Evolutionary conservation across 345 rosid species (phyloP).

Genomic region (Viola odorata): DNA sequence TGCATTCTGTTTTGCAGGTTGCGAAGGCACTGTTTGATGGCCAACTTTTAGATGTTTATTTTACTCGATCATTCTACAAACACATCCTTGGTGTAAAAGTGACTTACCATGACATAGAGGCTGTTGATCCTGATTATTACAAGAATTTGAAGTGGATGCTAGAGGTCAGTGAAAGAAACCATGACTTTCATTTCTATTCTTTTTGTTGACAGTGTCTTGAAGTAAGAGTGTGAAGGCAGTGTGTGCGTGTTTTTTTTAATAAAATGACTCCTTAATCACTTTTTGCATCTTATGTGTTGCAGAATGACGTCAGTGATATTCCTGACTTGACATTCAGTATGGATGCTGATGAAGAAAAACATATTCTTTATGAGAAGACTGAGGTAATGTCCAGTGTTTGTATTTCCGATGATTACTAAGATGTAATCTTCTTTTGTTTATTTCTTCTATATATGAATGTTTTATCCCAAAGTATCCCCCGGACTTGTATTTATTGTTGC

Average conservation of each 20-base stretch:
- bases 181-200: background rate
- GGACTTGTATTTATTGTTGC: background rate
- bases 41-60: conserved; percentile 94
- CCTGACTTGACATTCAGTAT: conserved; percentile 93
- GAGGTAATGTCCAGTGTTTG: conserved; percentile 43
- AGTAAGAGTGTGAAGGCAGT: no score
- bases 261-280: conserved; percentile 1
- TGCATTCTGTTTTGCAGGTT: conserved; percentile 45
- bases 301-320: conserved; percentile 85
- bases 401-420: background rate
- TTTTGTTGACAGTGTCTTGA: background rate
- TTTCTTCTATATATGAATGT: background rate
- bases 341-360: conserved; percentile 98
- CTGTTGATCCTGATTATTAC: conserved; percentile 98
- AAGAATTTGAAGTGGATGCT: conserved; percentile 95
- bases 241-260: background rate
- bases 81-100: conserved; percentile 95
- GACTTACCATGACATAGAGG: conserved; percentile 98
- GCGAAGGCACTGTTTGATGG: conserved; percentile 95
- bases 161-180: conserved; percentile 54
- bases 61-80: conserved; percentile 91
- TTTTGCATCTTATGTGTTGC: conserved; percentile 17
- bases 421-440: background rate
- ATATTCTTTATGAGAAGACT: conserved; percentile 86
- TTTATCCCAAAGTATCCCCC: no score